Percentiles rank a stretch among this genome's conserved stretches.
Evolutionary conservation across 495 filamentous ascomycete species (phyloP).

Genomic region (Lophiotrema nucula): DNA sequence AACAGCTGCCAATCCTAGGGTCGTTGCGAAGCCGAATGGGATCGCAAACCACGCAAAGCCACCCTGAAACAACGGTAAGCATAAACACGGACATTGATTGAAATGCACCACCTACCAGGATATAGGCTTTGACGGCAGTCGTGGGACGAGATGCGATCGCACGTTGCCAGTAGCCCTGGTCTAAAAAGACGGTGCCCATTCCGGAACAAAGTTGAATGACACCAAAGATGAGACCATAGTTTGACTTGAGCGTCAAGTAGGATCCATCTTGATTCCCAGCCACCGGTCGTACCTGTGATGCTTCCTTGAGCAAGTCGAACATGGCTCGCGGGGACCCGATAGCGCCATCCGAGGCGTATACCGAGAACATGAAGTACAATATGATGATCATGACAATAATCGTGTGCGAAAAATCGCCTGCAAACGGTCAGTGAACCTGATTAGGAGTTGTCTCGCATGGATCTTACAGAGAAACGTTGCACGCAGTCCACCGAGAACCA

Average conservation of each 20-base stretch:
- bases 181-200: conserved; percentile 27
- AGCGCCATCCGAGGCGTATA: conserved; percentile 22
- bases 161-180: conserved; percentile 48
- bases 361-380: conserved; percentile 43
- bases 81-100: too few species aligned
- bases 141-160: conserved; percentile 45
- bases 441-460: too few species aligned
- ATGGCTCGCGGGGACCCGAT: conserved; percentile 24
- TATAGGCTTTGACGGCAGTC: conserved; percentile 47
- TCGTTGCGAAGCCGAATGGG: too few species aligned
- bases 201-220: conserved; percentile 29
- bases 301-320: conserved; percentile 29
- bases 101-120: too few species aligned
- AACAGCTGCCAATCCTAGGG: conserved; percentile 42
- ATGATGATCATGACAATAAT: conserved; percentile 42
- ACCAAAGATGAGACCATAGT: conserved; percentile 29
- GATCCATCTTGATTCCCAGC: conserved; percentile 30
- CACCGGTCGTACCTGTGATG: conserved; percentile 11
- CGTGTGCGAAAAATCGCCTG: conserved; percentile 29
- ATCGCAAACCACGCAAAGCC: conserved; percentile 49
- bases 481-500: conserved; percentile 49
- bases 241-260: conserved; percentile 31
- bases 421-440: too few species aligned
- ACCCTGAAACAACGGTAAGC: too few species aligned
- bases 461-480: conserved; percentile 45